Evolutionary conservation across 768 basidiomycete species (phyloP), one percentile per base, ranked within the genome.

Genomic region (Phaeotremella fagi): DNA sequence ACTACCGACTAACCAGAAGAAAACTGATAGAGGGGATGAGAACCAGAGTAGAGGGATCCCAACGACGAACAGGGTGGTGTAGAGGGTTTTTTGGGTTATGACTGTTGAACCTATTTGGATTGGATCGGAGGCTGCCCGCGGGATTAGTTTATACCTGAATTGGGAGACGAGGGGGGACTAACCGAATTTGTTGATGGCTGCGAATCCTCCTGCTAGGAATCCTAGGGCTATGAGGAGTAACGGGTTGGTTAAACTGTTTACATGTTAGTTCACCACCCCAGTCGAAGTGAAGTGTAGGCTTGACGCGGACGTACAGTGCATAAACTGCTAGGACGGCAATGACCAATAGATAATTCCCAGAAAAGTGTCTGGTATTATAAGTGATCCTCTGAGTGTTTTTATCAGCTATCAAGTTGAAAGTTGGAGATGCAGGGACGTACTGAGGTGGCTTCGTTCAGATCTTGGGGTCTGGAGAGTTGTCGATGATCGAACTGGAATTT

Each of bases 1-100:
- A 1, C 87, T 86, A 18, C 91, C 90, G 55, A 94, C 84, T 63
- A 97, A 80, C 89, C 90, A 94, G 81, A 98, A 95, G 76, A 97
- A 83, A 23, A 88, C 87, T 12, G 76, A 75, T 38, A 78, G 50
- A n/a, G 77, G 77, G 2, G 78, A 76, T 9, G 76, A 73, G 55
- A 75, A 59, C 83, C 84, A 89, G 54, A 98, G 82, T 45, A 97
- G 79, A 2, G 90, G 90, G 47, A 95, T 79, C 64, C 72, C 72
- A 68, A 97, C 85, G 60, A 90, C 84, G 77, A 98, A 92, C 25
- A 98, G 85, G 36, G 76, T 83, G 35, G 81, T 85, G 78, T 95
- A 98, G 44, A 94, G 82, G 56, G 84, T 82, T 73, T 90, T 89
- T 73, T 92, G 94, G 7, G 90, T 92, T 61, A 97, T 78, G 52